A percentile compares a stretch with the other conserved stretches of the same genome.
phyloP scores from a whole-genome alignment of 2,329 filamentous ascomycete genomes.

The Byssoonygena ceratinophila region DNA sequence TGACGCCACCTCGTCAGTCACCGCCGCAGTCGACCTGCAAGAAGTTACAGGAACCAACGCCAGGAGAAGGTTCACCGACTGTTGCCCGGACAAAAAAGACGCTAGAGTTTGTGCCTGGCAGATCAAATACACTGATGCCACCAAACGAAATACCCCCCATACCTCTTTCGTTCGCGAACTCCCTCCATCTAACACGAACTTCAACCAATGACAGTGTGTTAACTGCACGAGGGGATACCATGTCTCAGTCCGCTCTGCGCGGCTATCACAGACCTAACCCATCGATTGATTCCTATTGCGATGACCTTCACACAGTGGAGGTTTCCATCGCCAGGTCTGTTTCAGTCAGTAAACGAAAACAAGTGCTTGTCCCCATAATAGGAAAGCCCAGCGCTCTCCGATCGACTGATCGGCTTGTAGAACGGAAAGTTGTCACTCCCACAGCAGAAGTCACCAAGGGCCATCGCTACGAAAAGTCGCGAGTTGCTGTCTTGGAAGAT shows the following conservation, averaged over 20 bases:
- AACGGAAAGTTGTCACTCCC: constrained; percentile 19
- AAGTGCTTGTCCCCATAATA: constrained; percentile 30
- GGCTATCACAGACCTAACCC: constrained; percentile 11
- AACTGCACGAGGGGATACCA: no score
- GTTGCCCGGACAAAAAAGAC: neutral
- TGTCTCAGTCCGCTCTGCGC: neutral
- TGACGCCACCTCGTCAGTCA: constrained; percentile 10
- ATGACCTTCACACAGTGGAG: constrained; percentile 22
- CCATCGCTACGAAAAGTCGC: constrained; percentile 16
- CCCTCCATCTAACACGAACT: neutral
- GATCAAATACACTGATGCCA: neutral
- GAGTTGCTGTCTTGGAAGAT: constrained; percentile 17
- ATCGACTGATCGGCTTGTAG: constrained; percentile 24
- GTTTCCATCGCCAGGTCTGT: constrained; percentile 33
- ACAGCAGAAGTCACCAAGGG: constrained; percentile 24
- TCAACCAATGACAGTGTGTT: neutral
- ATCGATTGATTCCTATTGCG: constrained; percentile 12
- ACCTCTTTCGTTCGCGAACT: neutral
- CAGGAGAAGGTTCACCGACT: neutral
- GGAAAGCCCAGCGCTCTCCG: constrained; percentile 18
- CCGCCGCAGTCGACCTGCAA: neutral
- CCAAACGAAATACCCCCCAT: neutral
- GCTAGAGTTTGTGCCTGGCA: neutral
- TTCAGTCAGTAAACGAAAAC: constrained; percentile 29
- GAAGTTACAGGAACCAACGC: neutral